A percentile compares a stretch with the other conserved stretches of the same genome.
phyloP scores from a whole-genome alignment of 1,284 basidiomycete species.

The Xerocomus amazonicus region DNA sequence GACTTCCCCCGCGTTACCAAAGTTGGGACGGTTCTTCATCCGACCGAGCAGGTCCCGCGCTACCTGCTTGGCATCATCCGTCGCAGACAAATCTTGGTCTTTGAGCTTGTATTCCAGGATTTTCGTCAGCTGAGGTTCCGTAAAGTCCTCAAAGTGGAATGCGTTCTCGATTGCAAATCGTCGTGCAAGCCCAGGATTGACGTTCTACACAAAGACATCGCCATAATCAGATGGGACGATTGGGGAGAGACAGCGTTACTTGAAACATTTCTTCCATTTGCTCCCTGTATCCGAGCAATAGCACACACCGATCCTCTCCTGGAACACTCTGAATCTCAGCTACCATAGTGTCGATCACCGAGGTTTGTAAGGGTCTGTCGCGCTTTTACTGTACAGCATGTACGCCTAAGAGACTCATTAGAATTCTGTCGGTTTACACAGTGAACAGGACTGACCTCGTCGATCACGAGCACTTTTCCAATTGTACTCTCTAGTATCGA shows the following conservation, averaged over 20 bases:
- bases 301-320: slow-evolving; percentile 65
- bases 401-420: slow-evolving; percentile 47
- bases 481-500: slow-evolving; percentile 52
- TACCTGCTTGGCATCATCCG: slow-evolving; percentile 49
- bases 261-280: slow-evolving; percentile 71
- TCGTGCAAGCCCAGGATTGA: slow-evolving; percentile 61
- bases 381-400: slow-evolving; percentile 51
- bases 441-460: slow-evolving; percentile 45
- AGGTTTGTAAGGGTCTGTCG: slow-evolving; percentile 53
- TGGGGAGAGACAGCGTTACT: slow-evolving; percentile 32
- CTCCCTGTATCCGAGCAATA: slow-evolving; percentile 60
- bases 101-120: slow-evolving; percentile 56
- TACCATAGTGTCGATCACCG: slow-evolving; percentile 69
- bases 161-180: slow-evolving; percentile 65
- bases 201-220: slow-evolving; percentile 44
- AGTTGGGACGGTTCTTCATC: slow-evolving; percentile 53
- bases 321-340: slow-evolving; percentile 66
- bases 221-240: no score
- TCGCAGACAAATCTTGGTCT: slow-evolving; percentile 53
- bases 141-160: slow-evolving; percentile 65
- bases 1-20: slow-evolving; percentile 66
- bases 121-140: slow-evolving; percentile 45
- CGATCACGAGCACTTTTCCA: slow-evolving; percentile 67
- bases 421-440: not conserved
- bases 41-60: slow-evolving; percentile 53